Evolutionary conservation across 495 filamentous ascomycete genomes (phyloP), one percentile per base, ranked within the genome.

Genomic region (Astrothelium subdiscretum): DNA sequence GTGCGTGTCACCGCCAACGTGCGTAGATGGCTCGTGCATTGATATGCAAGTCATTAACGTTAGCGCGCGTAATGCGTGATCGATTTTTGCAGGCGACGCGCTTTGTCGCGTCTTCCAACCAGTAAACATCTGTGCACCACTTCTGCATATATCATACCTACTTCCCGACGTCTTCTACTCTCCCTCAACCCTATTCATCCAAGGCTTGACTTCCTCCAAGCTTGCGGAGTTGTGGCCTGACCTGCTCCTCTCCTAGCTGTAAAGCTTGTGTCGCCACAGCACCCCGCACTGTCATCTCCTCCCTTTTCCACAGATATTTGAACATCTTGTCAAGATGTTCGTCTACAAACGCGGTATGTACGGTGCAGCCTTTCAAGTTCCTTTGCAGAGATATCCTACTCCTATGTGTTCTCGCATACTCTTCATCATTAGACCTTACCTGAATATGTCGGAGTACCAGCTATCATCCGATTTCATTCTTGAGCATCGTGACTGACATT

Each of bases 341-440:
- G 84, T 87, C 69, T 86, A 81, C 75, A 87, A 87, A 77, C 79
- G 84, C 76, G 83, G 84, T 87, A 80, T 70, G 84, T 76, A 66
- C 61, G 13, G 18, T 58, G 40, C n/a, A 40, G 43, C n/a, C 0
- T 51, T 26, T 3, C 22, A 18, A 5, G 12, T n/a, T 26, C 22
- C 12, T 1, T 15, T 12, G 12, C 15, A 15, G 0, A 3, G 3
- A 12, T 20, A 35, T 20, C 51, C 60, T 8, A 15, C n/a, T 1
- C 24, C 0, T 1, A 35, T n/a, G 52, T 60, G 38, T 58, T 31
- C 54, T 48, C 52, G 26, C 32, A 32, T n/a, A 12, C 20, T 31
- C 51, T 29, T 26, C 62, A 35, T 35, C 57, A 18, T 59, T 18
- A 20, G 10, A 5, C 44, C 20, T 38, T 1, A 35, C 35, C 22